Evolutionary conservation across 2,329 filamentous ascomycete genomes (phyloP), one percentile per base, ranked within the genome.

Genomic region (Emergomyces pasteurianus): DNA sequence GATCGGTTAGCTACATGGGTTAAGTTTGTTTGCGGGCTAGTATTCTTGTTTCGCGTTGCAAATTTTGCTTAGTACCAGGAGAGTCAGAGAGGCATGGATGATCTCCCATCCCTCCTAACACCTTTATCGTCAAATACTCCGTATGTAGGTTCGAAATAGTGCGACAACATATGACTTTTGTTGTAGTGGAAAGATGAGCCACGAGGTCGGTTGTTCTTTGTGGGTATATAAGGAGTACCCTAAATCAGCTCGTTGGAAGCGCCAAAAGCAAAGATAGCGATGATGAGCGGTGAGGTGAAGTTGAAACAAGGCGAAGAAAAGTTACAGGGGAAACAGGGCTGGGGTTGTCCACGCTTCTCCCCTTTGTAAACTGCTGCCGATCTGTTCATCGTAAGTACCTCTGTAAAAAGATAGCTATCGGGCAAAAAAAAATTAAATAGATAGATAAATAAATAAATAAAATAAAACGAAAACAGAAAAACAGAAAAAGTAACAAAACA

Each of bases 341-440:
- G 26, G 14, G 49, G 26, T 1, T 52, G 26, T 3, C 2, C 26
- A 14, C 49, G 26, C 26, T n/a, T 31, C 31, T 8, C 34, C 31
- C 34, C 34, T 36, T 36, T 36, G 21, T 21, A 46, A 21, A 9
- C 18, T 31, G 26, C 18, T 79, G 23, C n/a, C 21, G 53, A 38
- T 40, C 34, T 8, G n/a, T 31, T 3, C 31, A 31, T 3, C 31
- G 7, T 31, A 31, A 3, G 7, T 31, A 31, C 31, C 3, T 31
- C 4, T 31, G 31, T 12, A 14, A 47, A 23, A 23, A 23, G n/a
- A 23, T 12, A 8, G 5, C 34, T 16, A 12, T 38, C 21, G 16
- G 14, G 10, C 10, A 47, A 47, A 47, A 16, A 9, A 12, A 46
- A 23, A n/a, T n/a, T n/a, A 26, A n/a, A 31, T 7, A 3, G 31